Evolutionary conservation across 345 rosid genomes (phyloP), one percentile per base, ranked within the genome.

Genomic region (Boechera retrofracta): DNA sequence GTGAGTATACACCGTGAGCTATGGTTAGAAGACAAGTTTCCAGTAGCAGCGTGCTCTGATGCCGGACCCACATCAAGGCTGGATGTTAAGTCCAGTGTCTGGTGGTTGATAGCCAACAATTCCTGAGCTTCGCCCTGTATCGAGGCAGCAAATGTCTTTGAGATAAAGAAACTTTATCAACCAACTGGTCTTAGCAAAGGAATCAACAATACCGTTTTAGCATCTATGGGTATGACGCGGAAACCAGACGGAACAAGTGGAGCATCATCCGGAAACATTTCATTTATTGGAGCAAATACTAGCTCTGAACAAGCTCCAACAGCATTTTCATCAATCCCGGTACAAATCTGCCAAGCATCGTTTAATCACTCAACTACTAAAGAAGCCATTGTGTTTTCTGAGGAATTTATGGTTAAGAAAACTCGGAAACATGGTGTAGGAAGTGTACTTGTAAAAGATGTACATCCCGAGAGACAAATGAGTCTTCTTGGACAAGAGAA

Each of bases 261-360:
- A 71, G 97, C 97, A 88, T 95, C 97, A 82, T 95, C 98, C 0
- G 97, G 97, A 69, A 95, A 95, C 96, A 88, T 88, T 76, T 95
- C 99, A 72, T 92, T 97, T 28, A 92, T 95, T 3, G 99, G 99
- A 38, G 99, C 97, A 80, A 92, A 95, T 39, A 95, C 86, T 12
- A 95, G 96, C 68, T 95, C 98, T 0, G 99, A 85, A 83, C 98
- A 90, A 36, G 91, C 88, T 72, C 98, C 98, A 6, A 88, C 91
- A 42, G 96, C 92, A 82, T 84, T 89, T 77, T 92, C 98, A 36
- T 95, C 97, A 71, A 92, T 85, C 62, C 99, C 98, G n/a, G 97
- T 87, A 67, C 98, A 95, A 54, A 91, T 88, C 99, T 94, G 89
- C 64, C 72, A 69, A 29, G 57, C 45, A 51, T 60, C 51, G 29